A percentile compares a stretch with the other conserved stretches of the same genome.
Conservation (phyloP, 2,329 filamentous ascomycete species). For the Penicillium hordei region DNA sequence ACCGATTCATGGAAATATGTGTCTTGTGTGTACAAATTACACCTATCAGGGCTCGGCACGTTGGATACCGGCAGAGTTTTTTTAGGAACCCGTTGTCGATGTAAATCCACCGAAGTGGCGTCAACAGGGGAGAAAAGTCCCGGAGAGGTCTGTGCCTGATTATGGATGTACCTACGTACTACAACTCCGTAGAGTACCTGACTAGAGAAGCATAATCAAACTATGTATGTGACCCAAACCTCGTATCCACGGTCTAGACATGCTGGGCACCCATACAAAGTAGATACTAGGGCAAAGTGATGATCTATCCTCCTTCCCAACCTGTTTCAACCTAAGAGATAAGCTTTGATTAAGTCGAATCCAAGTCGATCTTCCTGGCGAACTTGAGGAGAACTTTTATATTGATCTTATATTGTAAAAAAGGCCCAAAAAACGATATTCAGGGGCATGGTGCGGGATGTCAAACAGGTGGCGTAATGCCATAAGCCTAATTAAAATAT, state of each 20-base stretch:
- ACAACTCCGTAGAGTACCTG: background rate
- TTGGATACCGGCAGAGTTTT: constrained; percentile 6
- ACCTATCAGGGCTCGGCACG: constrained; percentile 1
- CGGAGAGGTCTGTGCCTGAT: background rate
- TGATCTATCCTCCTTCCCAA: constrained; percentile 5
- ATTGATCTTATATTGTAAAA: background rate
- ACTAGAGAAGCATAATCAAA: constrained; percentile 1
- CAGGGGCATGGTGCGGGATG: constrained; percentile 3
- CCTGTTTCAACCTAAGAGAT: background rate
- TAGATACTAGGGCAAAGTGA: background rate
- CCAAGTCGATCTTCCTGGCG: background rate
- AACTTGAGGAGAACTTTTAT: background rate
- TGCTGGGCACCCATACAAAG: background rate
- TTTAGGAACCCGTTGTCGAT: background rate
- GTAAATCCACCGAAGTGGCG: constrained; percentile 5
- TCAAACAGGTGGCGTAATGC: constrained; percentile 2
- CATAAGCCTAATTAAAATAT: background rate
- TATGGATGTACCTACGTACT: background rate
- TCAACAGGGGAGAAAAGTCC: background rate
- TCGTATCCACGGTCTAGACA: constrained; percentile 4
- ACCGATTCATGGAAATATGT: background rate
- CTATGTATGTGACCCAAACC: background rate
- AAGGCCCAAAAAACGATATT: background rate
- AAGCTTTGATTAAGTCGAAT: constrained; percentile 4
- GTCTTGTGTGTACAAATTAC: background rate